These are phyloP conservation scores for Cronartium quercuum DNA, from an alignment of 1,284 basidiomycete genomes.

Conservation along the genomic window DNA sequence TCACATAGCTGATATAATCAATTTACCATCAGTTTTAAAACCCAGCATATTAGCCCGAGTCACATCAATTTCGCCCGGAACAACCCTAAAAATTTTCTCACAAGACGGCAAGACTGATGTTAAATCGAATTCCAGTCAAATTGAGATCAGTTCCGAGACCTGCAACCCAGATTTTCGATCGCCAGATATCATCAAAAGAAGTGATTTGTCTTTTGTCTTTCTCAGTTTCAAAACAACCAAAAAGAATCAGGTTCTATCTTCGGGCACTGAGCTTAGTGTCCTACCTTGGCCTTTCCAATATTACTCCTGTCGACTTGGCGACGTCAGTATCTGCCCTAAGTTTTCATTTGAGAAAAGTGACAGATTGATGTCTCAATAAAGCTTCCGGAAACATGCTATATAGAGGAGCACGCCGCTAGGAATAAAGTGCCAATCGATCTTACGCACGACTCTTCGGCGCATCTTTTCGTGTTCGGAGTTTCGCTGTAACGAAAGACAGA, in stretches of 20 bases:
- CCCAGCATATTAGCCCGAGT: neutral
- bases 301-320: conserved; percentile 36
- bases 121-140: conserved; percentile 18
- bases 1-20: conserved; percentile 23
- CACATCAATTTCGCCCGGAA: neutral
- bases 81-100: neutral
- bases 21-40: neutral
- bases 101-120: conserved; percentile 34
- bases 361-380: too few species aligned
- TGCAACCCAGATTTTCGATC: conserved; percentile 8
- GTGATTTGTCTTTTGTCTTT: too few species aligned
- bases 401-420: neutral
- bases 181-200: too few species aligned
- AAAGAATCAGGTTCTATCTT: too few species aligned
- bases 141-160: conserved; percentile 5
- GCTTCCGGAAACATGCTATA: neutral
- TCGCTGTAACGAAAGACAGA: neutral
- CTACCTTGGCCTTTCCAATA: conserved; percentile 39
- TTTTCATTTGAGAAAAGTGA: too few species aligned
- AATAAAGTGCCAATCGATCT: neutral
- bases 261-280: too few species aligned
- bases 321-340: too few species aligned
- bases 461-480: neutral
- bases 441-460: neutral
- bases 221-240: too few species aligned